phyloP scores from a whole-genome alignment of 2,329 filamentous ascomycete species.

The Lojkania enalia region DNA sequence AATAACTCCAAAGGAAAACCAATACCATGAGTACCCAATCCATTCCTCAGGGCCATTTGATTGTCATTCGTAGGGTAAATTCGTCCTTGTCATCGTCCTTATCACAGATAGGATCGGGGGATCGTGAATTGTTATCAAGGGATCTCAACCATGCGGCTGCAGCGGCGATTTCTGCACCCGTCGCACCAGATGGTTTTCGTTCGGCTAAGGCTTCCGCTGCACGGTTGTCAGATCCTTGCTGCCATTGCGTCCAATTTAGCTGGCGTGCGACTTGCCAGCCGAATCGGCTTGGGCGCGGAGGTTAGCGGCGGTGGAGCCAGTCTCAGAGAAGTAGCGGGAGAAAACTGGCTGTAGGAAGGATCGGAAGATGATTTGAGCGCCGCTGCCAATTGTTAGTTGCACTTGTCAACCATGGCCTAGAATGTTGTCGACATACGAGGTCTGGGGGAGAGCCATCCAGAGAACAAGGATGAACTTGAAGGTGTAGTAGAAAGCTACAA shows the following conservation, averaged over 20 bases:
- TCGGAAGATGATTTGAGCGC: constrained; percentile 94
- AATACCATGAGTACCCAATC: constrained; percentile 20
- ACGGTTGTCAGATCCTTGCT: constrained; percentile 35
- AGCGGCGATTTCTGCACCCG: constrained; percentile 27
- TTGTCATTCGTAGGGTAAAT: constrained; percentile 30
- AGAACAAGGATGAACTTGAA: constrained; percentile 99
- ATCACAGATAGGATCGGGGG: constrained; percentile 22
- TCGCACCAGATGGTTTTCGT: constrained; percentile 11
- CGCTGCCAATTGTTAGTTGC: constrained; percentile 58
- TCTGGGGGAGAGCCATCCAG: constrained; percentile 96
- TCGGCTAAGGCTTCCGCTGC: constrained; percentile 15
- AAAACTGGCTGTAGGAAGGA: constrained; percentile 92
- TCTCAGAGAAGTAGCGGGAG: constrained; percentile 80
- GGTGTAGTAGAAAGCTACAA: constrained; percentile 90
- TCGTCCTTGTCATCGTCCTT: constrained; percentile 23
- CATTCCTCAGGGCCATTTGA: constrained; percentile 23
- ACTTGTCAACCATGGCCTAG: constrained; percentile 1
- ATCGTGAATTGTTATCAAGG: constrained; percentile 25
- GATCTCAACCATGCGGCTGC: constrained; percentile 32
- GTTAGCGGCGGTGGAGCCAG: constrained; percentile 77
- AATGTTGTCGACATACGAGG: constrained; percentile 67
- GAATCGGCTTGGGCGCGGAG: constrained; percentile 87
- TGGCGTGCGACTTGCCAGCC: constrained; percentile 49
- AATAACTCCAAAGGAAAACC: constrained; percentile 20
- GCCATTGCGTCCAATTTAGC: constrained; percentile 23